These are phyloP conservation scores for Leucaena leucocephala DNA, from an alignment of 306 rosid genomes.

Conservation along the genomic window DNA sequence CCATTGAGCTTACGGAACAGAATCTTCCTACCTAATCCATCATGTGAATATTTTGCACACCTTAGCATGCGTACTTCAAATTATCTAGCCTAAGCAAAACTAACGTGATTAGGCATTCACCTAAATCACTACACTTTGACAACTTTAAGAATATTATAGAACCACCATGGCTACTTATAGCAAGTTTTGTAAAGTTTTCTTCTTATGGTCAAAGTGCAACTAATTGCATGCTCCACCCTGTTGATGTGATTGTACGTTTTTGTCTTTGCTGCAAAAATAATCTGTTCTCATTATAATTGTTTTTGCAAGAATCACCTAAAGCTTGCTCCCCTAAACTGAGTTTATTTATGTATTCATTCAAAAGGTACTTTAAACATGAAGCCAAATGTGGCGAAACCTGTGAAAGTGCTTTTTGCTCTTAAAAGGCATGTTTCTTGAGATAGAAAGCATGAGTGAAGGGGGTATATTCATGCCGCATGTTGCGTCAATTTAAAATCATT, in stretches of 20 bases:
- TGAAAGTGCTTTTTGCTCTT: not conserved
- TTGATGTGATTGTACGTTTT: not conserved
- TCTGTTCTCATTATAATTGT: not conserved
- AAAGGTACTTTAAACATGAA: not conserved
- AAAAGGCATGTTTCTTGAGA: not conserved
- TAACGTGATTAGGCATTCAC: not conserved
- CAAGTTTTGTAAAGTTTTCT: not conserved
- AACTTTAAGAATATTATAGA: not conserved
- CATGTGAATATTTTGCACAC: not conserved
- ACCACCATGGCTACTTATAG: no score
- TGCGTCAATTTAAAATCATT: not conserved
- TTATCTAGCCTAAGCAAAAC: not conserved
- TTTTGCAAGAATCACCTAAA: not conserved
- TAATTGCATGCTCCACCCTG: not conserved
- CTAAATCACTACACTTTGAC: not conserved
- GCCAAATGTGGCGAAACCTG: not conserved
- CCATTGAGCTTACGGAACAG: not conserved
- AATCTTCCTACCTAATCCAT: not conserved
- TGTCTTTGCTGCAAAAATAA: not conserved
- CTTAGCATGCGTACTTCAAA: no score
- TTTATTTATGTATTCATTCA: not conserved
- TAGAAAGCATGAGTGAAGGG: not conserved
- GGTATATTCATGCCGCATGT: not conserved
- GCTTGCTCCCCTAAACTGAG: not conserved
- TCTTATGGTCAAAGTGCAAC: not conserved